phyloP scores from a whole-genome alignment of 2,329 filamentous ascomycete genomes.

The Trichoderma breve region DNA sequence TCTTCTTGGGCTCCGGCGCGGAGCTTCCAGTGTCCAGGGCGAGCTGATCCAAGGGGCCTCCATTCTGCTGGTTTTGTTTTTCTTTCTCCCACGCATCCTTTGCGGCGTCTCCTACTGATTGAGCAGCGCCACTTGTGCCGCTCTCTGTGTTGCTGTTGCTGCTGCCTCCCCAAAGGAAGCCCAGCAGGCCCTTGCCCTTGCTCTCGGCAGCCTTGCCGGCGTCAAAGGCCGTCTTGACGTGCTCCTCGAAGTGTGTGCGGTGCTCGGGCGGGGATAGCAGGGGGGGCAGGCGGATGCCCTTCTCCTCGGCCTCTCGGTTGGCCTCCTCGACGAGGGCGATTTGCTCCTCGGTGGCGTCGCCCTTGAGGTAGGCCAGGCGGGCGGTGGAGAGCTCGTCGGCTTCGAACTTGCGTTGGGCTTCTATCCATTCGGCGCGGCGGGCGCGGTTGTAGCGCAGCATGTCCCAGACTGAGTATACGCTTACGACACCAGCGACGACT shows the following conservation, averaged over 20 bases:
- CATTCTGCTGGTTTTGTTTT: slow-evolving; percentile 49
- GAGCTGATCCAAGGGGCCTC: slow-evolving; percentile 51
- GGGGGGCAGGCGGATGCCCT: slow-evolving; percentile 49
- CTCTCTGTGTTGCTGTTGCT: slow-evolving; percentile 24
- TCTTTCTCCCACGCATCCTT: slow-evolving; percentile 48
- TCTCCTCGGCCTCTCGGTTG: slow-evolving; percentile 46
- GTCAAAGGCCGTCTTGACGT: slow-evolving; percentile 34
- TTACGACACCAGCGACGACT: slow-evolving; percentile 56
- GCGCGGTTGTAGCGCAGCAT: slow-evolving; percentile 61
- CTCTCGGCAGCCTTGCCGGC: slow-evolving; percentile 23
- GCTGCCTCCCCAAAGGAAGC: slow-evolving; percentile 32
- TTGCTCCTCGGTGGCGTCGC: slow-evolving; percentile 56
- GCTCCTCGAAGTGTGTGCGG: slow-evolving; percentile 38
- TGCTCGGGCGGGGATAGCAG: slow-evolving; percentile 48
- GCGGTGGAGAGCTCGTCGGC: slow-evolving; percentile 56
- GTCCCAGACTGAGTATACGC: slow-evolving; percentile 59
- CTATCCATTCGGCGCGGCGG: slow-evolving; percentile 58
- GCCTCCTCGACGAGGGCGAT: slow-evolving; percentile 56
- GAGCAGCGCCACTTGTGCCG: slow-evolving; percentile 24
- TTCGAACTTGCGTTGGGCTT: slow-evolving; percentile 53
- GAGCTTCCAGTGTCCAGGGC: slow-evolving; percentile 38
- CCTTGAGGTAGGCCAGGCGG: slow-evolving; percentile 59
- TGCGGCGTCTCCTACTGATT: slow-evolving; percentile 39
- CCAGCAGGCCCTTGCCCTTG: slow-evolving; percentile 35
- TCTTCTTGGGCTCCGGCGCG: slow-evolving; percentile 42